A percentile compares a stretch with the other conserved stretches of the same genome.
These are phyloP conservation scores for Tulasnella sp. DNA, from an alignment of 768 basidiomycete genomes.

Conservation along the genomic window DNA sequence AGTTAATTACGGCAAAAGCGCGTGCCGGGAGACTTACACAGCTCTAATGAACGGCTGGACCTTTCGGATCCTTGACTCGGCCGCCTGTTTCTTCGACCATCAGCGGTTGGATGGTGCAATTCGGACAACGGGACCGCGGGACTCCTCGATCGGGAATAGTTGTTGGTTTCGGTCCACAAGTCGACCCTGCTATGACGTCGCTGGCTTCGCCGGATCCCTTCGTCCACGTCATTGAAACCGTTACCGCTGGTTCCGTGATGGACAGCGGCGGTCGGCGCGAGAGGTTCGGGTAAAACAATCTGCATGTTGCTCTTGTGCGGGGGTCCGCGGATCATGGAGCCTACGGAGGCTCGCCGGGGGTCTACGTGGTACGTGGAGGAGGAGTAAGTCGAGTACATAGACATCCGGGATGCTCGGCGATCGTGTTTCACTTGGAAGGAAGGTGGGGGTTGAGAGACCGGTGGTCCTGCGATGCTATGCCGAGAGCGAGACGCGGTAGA, in stretches of 20 bases:
- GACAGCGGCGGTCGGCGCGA: background rate
- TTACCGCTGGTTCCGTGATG: background rate
- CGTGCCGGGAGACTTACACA: background rate
- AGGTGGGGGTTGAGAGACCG: background rate
- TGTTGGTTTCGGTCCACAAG: background rate
- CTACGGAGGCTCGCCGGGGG: background rate
- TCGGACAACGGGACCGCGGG: background rate
- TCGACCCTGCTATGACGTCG: background rate
- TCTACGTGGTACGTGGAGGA: background rate
- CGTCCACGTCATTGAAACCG: background rate
- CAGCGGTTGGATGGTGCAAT: background rate
- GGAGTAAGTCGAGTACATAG: background rate
- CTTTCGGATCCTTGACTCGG: background rate
- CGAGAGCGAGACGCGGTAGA: background rate
- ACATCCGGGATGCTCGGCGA: background rate
- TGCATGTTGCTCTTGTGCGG: conserved; percentile 9
- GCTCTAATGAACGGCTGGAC: background rate
- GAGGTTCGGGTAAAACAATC: background rate
- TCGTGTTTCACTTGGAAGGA: background rate
- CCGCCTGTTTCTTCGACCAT: background rate
- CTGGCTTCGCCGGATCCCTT: background rate
- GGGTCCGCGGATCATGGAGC: background rate
- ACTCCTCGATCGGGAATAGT: background rate
- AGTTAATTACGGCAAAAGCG: background rate
- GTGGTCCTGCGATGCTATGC: background rate